A percentile compares a stretch with the other conserved stretches of the same genome.
Conservation (phyloP, 2,329 filamentous ascomycete genomes). For the Arthrobotrys musiformis region DNA sequence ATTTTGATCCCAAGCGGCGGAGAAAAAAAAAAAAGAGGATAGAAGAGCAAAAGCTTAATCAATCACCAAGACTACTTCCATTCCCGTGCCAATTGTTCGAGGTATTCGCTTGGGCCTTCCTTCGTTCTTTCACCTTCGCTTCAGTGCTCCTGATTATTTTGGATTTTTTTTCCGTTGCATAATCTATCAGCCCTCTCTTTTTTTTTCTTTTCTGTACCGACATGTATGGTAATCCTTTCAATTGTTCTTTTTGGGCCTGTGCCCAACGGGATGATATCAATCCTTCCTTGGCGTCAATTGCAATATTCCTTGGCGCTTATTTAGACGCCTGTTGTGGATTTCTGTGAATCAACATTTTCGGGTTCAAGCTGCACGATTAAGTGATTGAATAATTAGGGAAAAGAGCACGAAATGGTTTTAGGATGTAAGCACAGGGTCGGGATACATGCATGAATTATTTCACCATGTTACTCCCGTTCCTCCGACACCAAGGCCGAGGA, state of each 20-base stretch:
- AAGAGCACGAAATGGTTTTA: no score
- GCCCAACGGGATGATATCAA: constrained; percentile 6
- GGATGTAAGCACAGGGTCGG: neutral
- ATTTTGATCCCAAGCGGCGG: neutral
- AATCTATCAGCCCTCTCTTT: neutral
- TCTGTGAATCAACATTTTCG: neutral
- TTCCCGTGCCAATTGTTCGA: constrained; percentile 8
- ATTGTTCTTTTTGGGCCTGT: neutral
- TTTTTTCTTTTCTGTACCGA: no score
- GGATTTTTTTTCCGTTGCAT: neutral
- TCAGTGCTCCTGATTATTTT: constrained; percentile 1
- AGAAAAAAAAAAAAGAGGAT: neutral
- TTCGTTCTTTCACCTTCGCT: constrained; percentile 1
- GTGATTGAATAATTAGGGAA: no score
- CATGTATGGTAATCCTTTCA: no score
- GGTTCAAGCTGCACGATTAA: neutral
- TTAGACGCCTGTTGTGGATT: constrained; percentile 5
- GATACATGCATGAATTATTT: neutral
- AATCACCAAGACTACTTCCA: neutral
- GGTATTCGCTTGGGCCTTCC: constrained; percentile 13
- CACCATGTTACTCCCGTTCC: neutral
- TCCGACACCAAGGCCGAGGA: neutral
- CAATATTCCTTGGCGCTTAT: constrained; percentile 7
- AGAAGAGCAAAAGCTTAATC: constrained; percentile 14
- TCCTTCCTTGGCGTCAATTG: neutral